Conservation (phyloP, 2,329 filamentous ascomycete species). For the Sclerotinia nivalis region DNA sequence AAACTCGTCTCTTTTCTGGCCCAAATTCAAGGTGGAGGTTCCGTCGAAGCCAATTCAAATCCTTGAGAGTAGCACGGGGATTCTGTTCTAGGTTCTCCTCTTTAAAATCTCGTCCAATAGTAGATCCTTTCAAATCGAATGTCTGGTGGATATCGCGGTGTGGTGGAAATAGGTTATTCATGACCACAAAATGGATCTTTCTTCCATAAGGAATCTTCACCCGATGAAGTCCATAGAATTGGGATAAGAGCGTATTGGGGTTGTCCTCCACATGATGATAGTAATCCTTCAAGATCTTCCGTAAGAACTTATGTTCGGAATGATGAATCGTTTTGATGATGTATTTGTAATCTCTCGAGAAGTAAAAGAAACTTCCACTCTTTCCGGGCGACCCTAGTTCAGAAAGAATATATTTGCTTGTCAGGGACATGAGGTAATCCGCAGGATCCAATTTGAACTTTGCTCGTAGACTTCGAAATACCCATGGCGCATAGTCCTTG, state of each 20-base stretch:
- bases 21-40: constrained; percentile 86
- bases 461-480: constrained; percentile 86
- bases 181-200: constrained; percentile 99
- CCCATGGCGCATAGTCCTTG: constrained; percentile 99
- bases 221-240: constrained; percentile 95
- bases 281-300: constrained; percentile 85
- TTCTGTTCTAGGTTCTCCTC: constrained; percentile 88
- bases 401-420: constrained; percentile 97
- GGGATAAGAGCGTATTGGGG: constrained; percentile 93
- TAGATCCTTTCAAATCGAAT: constrained; percentile 96
- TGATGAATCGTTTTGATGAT: constrained; percentile 99
- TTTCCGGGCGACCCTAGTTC: constrained; percentile 96
- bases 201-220: constrained; percentile 98
- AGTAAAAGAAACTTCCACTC: constrained; percentile 99
- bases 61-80: constrained; percentile 89
- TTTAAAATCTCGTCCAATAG: constrained; percentile 84
- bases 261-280: constrained; percentile 91
- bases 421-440: constrained; percentile 97
- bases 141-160: constrained; percentile 97
- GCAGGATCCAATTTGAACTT: constrained; percentile 92
- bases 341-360: constrained; percentile 98
- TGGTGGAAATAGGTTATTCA: constrained; percentile 98
- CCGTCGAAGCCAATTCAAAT: constrained; percentile 91
- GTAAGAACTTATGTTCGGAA: constrained; percentile 83
- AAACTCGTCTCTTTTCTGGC: constrained; percentile 81